These are phyloP conservation scores for Zymoseptoria crescenta DNA, from an alignment of 2,329 filamentous ascomycete species.

Conservation along the genomic window DNA sequence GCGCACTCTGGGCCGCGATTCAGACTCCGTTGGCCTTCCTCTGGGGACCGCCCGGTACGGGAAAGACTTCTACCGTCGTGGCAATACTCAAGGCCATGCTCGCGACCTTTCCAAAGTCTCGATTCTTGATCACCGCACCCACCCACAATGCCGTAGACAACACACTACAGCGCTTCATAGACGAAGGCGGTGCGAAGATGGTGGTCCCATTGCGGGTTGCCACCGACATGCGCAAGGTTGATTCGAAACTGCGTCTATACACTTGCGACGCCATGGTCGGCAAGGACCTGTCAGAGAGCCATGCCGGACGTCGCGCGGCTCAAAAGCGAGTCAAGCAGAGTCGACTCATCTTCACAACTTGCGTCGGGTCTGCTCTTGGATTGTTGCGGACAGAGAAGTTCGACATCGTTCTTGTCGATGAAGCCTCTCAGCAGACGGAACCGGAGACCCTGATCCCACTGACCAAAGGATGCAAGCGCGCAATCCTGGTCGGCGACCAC, in stretches of 20 bases:
- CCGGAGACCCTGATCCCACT: constrained; percentile 2
- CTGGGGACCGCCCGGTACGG: constrained; percentile 67
- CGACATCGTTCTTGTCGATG: constrained; percentile 4
- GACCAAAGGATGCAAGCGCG: not conserved
- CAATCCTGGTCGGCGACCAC: constrained; percentile 4
- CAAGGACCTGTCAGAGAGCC: not conserved
- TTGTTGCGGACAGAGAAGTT: constrained; percentile 1
- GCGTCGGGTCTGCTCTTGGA: constrained; percentile 1
- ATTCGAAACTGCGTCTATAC: not conserved
- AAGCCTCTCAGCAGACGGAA: constrained; percentile 5
- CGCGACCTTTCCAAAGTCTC: constrained; percentile 22
- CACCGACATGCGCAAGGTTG: constrained; percentile 2
- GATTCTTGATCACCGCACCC: constrained; percentile 2
- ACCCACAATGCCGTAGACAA: constrained; percentile 5
- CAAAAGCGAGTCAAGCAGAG: constrained; percentile 1
- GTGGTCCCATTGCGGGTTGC: constrained; percentile 1
- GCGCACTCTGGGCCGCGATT: constrained; percentile 49
- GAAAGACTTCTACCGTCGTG: constrained; percentile 67
- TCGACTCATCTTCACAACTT: constrained; percentile 4
- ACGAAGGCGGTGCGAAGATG: not conserved
- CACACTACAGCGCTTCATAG: constrained; percentile 1
- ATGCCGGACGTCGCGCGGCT: not conserved
- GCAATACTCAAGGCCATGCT: constrained; percentile 51
- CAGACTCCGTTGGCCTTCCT: constrained; percentile 51
- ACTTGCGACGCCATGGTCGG: constrained; percentile 4